These are phyloP conservation scores for Wickerhamiella australiensis DNA, from an alignment of 805 yeast species.

Conservation along the genomic window DNA sequence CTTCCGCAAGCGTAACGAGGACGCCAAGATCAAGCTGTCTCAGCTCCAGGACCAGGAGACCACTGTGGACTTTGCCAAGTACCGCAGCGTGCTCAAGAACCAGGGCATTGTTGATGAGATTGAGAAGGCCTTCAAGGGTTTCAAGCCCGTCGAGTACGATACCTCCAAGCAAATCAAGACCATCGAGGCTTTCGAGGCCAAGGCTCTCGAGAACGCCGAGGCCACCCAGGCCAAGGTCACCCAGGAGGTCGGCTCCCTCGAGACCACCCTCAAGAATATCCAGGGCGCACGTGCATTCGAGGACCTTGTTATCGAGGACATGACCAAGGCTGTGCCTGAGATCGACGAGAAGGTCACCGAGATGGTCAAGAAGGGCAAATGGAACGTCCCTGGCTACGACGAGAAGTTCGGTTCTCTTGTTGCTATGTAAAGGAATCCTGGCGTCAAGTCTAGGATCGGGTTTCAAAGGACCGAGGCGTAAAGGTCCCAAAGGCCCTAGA, in stretches of 20 bases:
- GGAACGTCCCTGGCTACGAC: slow-evolving; percentile 97
- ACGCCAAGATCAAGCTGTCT: slow-evolving; percentile 74
- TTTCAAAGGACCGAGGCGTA: no score
- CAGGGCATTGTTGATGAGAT: slow-evolving; percentile 64
- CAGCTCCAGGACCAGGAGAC: slow-evolving; percentile 63
- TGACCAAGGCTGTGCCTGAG: slow-evolving; percentile 92
- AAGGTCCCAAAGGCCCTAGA: no score
- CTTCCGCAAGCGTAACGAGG: slow-evolving; percentile 97
- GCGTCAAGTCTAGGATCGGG: no score
- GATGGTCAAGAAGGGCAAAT: slow-evolving; percentile 92
- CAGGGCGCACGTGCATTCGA: slow-evolving; percentile 96
- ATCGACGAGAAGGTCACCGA: slow-evolving; percentile 89
- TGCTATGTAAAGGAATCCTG: slow-evolving; percentile 63
- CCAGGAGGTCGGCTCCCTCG: slow-evolving; percentile 73
- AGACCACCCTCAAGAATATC: slow-evolving; percentile 82
- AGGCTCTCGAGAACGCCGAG: slow-evolving; percentile 92
- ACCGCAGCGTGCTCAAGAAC: slow-evolving; percentile 74
- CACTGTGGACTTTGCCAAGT: slow-evolving; percentile 67
- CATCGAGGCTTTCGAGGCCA: slow-evolving; percentile 84
- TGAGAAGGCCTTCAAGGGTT: slow-evolving; percentile 59
- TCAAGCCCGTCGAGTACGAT: slow-evolving; percentile 77
- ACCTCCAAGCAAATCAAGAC: slow-evolving; percentile 81
- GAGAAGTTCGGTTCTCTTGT: slow-evolving; percentile 97
- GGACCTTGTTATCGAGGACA: slow-evolving; percentile 90
- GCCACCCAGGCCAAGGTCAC: slow-evolving; percentile 81